Percentiles rank a stretch among this genome's conserved stretches.
Conservation (phyloP, 768 basidiomycete genomes). For the Leccinum uliginosum region DNA sequence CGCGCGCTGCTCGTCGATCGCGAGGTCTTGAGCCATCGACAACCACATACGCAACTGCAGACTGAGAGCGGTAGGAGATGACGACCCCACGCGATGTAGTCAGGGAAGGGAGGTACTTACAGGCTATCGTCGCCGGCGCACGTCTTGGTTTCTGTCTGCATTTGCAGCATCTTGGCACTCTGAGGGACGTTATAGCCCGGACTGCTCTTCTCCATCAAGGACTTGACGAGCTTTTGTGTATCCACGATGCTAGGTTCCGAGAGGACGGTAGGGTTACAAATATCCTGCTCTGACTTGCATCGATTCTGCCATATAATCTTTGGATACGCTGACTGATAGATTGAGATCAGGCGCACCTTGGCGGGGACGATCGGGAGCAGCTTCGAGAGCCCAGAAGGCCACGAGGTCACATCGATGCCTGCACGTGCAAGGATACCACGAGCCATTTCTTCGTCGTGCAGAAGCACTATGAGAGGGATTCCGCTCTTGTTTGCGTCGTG, state of each 20-base stretch:
- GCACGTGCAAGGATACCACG: constrained; percentile 37
- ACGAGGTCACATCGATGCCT: constrained; percentile 39
- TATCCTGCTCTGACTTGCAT: neutral
- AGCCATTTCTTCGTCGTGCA: constrained; percentile 40
- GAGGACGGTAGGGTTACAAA: neutral
- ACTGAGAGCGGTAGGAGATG: constrained; percentile 19
- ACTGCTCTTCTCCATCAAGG: constrained; percentile 36
- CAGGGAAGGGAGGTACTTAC: constrained; percentile 28
- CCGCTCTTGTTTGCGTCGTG: constrained; percentile 16
- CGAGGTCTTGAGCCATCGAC: constrained; percentile 40
- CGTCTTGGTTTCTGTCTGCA: constrained; percentile 33
- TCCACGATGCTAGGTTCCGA: constrained; percentile 39
- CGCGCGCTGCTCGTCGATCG: constrained; percentile 44
- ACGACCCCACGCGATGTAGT: neutral
- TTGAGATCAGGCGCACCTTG: constrained; percentile 5
- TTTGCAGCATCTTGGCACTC: constrained; percentile 32
- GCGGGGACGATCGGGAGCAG: constrained; percentile 10
- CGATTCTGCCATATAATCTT: constrained; percentile 6
- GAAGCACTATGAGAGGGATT: constrained; percentile 43
- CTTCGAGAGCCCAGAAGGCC: constrained; percentile 35
- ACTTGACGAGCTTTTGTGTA: constrained; percentile 33
- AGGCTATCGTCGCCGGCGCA: constrained; percentile 52
- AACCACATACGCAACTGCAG: constrained; percentile 42
- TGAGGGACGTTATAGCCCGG: constrained; percentile 23
- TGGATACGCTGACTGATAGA: neutral